Evolutionary conservation across 2,329 filamentous ascomycete species (phyloP).

Genomic region (Penicillium sp.): DNA sequence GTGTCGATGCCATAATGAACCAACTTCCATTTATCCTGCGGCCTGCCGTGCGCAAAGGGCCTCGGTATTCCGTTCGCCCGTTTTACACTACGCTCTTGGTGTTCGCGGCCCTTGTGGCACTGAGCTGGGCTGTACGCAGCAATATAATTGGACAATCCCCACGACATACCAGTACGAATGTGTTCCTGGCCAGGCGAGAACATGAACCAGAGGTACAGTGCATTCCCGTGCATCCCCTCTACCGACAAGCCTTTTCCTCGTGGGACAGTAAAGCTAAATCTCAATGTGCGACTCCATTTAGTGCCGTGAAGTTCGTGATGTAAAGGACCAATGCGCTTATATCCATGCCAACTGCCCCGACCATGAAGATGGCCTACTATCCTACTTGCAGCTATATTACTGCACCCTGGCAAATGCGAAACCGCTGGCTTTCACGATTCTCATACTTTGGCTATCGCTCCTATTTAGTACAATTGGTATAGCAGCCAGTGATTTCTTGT

Average conservation of each 20-base stretch:
- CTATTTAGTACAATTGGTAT: slow-evolving; percentile 97
- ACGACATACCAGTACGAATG: slow-evolving; percentile 4
- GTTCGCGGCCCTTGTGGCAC: slow-evolving; percentile 32
- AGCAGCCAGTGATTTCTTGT: slow-evolving; percentile 97
- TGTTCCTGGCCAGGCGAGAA: slow-evolving; percentile 19
- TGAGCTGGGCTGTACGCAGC: slow-evolving; percentile 20
- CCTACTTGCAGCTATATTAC: slow-evolving; percentile 90
- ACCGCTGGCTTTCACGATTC: slow-evolving; percentile 73
- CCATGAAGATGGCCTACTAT: slow-evolving; percentile 84
- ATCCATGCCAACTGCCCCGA: slow-evolving; percentile 78
- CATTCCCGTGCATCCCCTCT: not conserved
- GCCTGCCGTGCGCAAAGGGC: slow-evolving; percentile 23
- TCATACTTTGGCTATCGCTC: slow-evolving; percentile 80
- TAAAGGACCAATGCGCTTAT: slow-evolving; percentile 81
- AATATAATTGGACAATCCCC: not conserved
- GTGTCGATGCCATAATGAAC: slow-evolving; percentile 25
- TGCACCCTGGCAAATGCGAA: slow-evolving; percentile 70
- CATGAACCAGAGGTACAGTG: slow-evolving; percentile 29
- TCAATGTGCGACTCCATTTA: slow-evolving; percentile 36
- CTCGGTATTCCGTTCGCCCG: slow-evolving; percentile 44
- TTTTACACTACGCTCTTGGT: slow-evolving; percentile 49
- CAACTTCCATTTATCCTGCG: slow-evolving; percentile 21
- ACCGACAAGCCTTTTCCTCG: not conserved
- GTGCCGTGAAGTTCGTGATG: slow-evolving; percentile 78
- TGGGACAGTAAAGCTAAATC: slow-evolving; percentile 14